Base-by-base conservation (phyloP, 257 asterid genomes). In the Coffea eugenioides region DNA sequence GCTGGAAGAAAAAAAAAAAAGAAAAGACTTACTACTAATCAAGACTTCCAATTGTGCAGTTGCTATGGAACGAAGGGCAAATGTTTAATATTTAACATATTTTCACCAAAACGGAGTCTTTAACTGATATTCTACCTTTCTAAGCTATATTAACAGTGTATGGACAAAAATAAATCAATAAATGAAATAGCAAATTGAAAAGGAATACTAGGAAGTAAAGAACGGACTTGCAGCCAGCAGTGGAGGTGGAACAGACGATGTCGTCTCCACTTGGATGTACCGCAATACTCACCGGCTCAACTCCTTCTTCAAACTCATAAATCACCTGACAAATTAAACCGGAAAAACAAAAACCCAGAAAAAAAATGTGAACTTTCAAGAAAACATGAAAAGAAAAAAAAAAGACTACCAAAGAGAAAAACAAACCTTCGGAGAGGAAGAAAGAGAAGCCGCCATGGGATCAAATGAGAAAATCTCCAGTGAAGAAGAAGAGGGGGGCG, bases 151-250 rank as follows among this genome's bases (percentile, higher is more conserved):
- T 45, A 18, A 14, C 14, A 71, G 8, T 15, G 12, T 54, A 43
- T 6, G 56, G 13, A 1, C 36, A 3, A 13, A n/a, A 16, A 6
- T 49, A 8, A 20, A 43, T 13, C 6, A 51, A 75, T 21, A 59
- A 45, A 5, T 65, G 4, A 57, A 45, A 23, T 39, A 56, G 45
- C 5, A 51, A 39, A 21, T 36, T 51, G 25, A 5, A 41, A 41
- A 3, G 20, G 20, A 36, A 51, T 3, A 77, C 18, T n/a, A 67
- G 23, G 43, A 45, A 41, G 8, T 1, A 76, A 73, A 45, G 61
- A 43, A 87, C 93, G 79, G 77, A 96, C 98, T 88, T 96, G 99
- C 98, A 92, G 86, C 96, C 97, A 78, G 95, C 97, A n/a, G 88
- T 69, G 80, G 90, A 90, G 61, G 97, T 91, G 61, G 98, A 94